phyloP scores from a whole-genome alignment of 768 basidiomycete species.

The Dentipellis sp. region DNA sequence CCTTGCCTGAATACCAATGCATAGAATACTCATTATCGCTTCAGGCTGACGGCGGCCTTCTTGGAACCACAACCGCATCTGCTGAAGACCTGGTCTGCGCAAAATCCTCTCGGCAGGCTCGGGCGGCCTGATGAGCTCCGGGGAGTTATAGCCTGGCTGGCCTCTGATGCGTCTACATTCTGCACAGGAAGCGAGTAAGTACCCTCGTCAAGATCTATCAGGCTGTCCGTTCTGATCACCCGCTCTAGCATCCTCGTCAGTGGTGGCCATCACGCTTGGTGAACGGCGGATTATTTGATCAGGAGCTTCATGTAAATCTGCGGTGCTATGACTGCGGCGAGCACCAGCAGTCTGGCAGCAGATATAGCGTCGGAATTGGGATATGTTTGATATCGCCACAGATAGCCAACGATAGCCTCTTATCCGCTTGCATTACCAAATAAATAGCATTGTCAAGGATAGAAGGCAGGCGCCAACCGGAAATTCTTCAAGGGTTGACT shows the following conservation, averaged over 20 bases:
- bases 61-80: background rate
- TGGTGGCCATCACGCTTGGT: constrained; percentile 19
- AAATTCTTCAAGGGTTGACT: too few species aligned
- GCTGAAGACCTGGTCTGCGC: background rate
- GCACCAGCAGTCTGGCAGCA: too few species aligned
- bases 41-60: background rate
- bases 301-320: too few species aligned
- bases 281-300: background rate
- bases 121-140: constrained; percentile 19
- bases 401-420: too few species aligned
- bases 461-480: too few species aligned
- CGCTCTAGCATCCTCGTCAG: constrained; percentile 15
- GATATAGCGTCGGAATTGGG: too few species aligned
- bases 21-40: background rate
- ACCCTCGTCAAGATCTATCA: background rate
- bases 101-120: constrained; percentile 18
- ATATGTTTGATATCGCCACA: too few species aligned
- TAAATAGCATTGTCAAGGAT: too few species aligned
- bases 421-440: too few species aligned
- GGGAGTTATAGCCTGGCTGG: constrained; percentile 18
- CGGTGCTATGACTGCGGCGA: too few species aligned
- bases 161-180: constrained; percentile 16
- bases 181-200: constrained; percentile 20
- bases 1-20: background rate
- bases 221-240: constrained; percentile 11